Conservation (phyloP, 257 asterid genomes). For the Penstemon newberryi region DNA sequence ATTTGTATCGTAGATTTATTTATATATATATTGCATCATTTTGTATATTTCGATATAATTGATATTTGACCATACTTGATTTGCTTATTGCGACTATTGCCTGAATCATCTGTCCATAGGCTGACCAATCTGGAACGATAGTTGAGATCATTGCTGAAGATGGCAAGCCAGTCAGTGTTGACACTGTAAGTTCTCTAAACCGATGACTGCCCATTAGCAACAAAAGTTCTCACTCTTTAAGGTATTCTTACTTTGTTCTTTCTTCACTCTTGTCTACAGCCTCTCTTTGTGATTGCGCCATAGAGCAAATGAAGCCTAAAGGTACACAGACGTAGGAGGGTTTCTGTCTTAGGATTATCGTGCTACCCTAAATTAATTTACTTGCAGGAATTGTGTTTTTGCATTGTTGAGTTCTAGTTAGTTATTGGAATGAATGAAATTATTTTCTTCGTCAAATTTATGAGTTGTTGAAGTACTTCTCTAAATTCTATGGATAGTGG, state of each 20-base stretch:
- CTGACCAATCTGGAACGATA: slow-evolving; percentile 73
- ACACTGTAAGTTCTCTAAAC: slow-evolving; percentile 55
- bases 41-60: not conserved
- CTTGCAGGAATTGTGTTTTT: slow-evolving; percentile 16
- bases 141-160: slow-evolving; percentile 70
- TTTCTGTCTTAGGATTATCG: slow-evolving; percentile 22
- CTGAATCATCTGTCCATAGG: slow-evolving; percentile 41
- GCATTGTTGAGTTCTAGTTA: slow-evolving; percentile 34
- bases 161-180: slow-evolving; percentile 80
- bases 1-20: too few relatives aligned
- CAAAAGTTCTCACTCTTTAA: not conserved
- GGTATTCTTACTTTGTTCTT: slow-evolving; percentile 19
- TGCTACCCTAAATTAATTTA: slow-evolving; percentile 30
- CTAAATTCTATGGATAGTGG: not conserved
- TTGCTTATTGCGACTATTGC: slow-evolving; percentile 2
- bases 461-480: not conserved
- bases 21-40: not conserved
- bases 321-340: slow-evolving; percentile 24
- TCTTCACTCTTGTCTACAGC: slow-evolving; percentile 47
- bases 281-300: slow-evolving; percentile 74
- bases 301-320: slow-evolving; percentile 30
- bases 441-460: slow-evolving; percentile 10
- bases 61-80: not conserved
- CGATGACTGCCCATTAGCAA: slow-evolving; percentile 1
- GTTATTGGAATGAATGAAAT: slow-evolving; percentile 22